These are phyloP conservation scores for Lachnellula hyalina DNA, from an alignment of 2,329 filamentous ascomycete species.

Conservation along the genomic window DNA sequence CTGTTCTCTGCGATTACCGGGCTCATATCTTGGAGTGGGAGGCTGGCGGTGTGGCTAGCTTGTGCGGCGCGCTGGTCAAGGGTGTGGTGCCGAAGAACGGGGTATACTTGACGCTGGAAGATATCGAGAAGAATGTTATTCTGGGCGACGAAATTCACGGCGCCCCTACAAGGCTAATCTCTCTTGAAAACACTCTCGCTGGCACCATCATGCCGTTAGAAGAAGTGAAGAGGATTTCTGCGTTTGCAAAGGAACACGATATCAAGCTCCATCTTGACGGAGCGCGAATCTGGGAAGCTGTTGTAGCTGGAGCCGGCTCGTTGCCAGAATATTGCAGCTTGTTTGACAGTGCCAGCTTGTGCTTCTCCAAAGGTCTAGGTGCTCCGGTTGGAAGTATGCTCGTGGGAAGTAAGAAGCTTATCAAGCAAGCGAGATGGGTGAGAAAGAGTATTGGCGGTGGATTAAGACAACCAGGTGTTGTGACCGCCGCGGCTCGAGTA, in stretches of 20 bases:
- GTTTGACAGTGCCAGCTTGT: conserved; percentile 72
- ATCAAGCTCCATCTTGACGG: conserved; percentile 75
- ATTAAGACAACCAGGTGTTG: conserved; percentile 68
- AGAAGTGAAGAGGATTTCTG: conserved; percentile 64
- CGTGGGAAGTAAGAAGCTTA: conserved; percentile 50
- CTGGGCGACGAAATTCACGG: conserved; percentile 66
- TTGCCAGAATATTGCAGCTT: conserved; percentile 61
- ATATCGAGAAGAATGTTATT: conserved; percentile 61
- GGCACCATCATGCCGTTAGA: conserved; percentile 72
- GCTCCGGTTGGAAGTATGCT: conserved; percentile 76
- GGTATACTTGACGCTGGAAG: conserved; percentile 52
- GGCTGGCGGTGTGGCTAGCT: conserved; percentile 58
- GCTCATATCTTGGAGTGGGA: conserved; percentile 70
- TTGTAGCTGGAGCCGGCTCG: conserved; percentile 61
- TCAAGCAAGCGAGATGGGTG: conserved; percentile 66
- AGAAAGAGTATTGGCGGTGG: conserved; percentile 79
- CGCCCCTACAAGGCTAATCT: conserved; percentile 76
- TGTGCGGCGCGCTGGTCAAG: conserved; percentile 67
- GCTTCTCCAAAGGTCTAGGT: conserved; percentile 78
- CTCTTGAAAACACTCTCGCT: conserved; percentile 78
- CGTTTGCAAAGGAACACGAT: conserved; percentile 58
- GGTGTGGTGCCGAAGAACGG: conserved; percentile 65
- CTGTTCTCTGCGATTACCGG: conserved; percentile 72
- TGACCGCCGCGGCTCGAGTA: conserved; percentile 69
- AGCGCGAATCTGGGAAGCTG: conserved; percentile 77